Evolutionary conservation across 2,329 filamentous ascomycete species (phyloP).

Genomic region (Sporothrix pallida): DNA sequence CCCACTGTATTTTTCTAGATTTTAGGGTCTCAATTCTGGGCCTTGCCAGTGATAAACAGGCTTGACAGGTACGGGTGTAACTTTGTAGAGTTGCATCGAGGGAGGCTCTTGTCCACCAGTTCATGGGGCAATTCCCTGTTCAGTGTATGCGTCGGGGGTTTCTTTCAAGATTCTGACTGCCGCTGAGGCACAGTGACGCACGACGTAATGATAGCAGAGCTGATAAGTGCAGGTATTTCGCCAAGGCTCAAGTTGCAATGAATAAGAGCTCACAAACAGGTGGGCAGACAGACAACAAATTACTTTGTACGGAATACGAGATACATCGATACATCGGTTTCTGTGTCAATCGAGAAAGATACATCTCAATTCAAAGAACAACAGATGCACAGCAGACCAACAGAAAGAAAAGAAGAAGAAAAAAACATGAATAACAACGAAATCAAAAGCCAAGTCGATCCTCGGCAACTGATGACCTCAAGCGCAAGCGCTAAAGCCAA

Average conservation of each 20-base stretch:
- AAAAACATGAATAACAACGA: background rate
- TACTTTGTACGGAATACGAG: background rate
- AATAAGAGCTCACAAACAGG: background rate
- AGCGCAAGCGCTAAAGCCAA: conserved; percentile 25
- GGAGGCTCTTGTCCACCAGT: background rate
- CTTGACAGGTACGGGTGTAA: background rate
- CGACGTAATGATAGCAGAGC: conserved; percentile 26
- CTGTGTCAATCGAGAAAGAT: background rate
- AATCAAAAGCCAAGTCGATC: background rate
- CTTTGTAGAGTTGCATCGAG: conserved; percentile 16
- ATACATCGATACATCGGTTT: background rate
- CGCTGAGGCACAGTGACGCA: conserved; percentile 19
- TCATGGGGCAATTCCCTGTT: conserved; percentile 3
- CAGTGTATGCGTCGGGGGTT: background rate
- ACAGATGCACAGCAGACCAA: background rate
- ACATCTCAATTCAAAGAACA: background rate
- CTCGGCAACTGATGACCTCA: conserved; percentile 12
- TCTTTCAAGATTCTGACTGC: background rate
- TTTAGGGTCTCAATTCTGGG: conserved; percentile 2
- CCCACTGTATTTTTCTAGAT: background rate
- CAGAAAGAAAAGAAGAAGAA: background rate
- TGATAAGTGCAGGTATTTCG: conserved; percentile 9
- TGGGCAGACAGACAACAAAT: background rate
- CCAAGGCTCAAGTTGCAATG: background rate
- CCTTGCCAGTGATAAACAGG: background rate